These are phyloP conservation scores for Talaromyces sp. DNA, from an alignment of 2,329 filamentous ascomycete genomes.

Conservation along the genomic window DNA sequence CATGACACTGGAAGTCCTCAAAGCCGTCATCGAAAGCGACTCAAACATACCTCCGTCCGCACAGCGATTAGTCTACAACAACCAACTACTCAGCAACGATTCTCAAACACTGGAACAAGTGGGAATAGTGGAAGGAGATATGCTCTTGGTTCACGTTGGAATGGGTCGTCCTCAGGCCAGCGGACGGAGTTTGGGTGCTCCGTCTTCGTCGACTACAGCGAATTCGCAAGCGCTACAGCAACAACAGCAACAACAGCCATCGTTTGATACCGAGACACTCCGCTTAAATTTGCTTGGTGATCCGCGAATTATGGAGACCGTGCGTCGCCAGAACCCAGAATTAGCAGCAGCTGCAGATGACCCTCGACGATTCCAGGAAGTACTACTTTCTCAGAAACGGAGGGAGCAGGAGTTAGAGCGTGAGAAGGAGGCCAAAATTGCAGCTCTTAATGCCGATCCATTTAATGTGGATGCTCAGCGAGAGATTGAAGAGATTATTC, in stretches of 20 bases:
- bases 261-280: slow-evolving; percentile 68
- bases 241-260: slow-evolving; percentile 28
- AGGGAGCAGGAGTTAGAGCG: slow-evolving; percentile 67
- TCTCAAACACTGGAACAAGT: slow-evolving; percentile 75
- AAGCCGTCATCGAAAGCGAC: slow-evolving; percentile 82
- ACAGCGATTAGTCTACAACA: slow-evolving; percentile 88
- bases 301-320: slow-evolving; percentile 64
- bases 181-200: slow-evolving; percentile 23
- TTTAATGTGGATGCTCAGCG: slow-evolving; percentile 89
- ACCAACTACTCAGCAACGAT: slow-evolving; percentile 70
- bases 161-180: slow-evolving; percentile 15
- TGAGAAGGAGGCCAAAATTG: slow-evolving; percentile 77
- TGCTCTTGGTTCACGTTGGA: slow-evolving; percentile 78
- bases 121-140: slow-evolving; percentile 79
- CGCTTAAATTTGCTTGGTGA: slow-evolving; percentile 78
- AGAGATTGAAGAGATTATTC: slow-evolving; percentile 94
- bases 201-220: slow-evolving; percentile 6
- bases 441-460: slow-evolving; percentile 82
- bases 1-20: slow-evolving; percentile 78
- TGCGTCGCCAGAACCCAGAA: slow-evolving; percentile 68
- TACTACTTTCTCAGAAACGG: slow-evolving; percentile 63
- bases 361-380: slow-evolving; percentile 67
- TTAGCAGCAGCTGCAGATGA: slow-evolving; percentile 72
- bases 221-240: slow-evolving; percentile 7
- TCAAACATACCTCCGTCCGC: slow-evolving; percentile 64